phyloP scores from a whole-genome alignment of 495 filamentous ascomycete genomes.

The Cercophora samala region DNA sequence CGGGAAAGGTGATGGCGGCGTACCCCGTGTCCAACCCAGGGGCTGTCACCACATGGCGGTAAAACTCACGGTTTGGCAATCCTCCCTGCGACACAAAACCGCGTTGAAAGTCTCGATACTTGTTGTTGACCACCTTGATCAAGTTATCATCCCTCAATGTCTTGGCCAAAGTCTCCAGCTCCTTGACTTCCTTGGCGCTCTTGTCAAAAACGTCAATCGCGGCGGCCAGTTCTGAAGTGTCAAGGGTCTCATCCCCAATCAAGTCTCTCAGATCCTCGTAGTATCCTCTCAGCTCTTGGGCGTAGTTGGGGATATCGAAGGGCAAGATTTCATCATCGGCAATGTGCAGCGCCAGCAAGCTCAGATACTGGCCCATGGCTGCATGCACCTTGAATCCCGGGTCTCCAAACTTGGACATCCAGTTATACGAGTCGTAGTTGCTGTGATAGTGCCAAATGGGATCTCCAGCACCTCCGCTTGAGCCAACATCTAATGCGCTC shows the following conservation, averaged over 20 bases:
- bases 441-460: slow-evolving; percentile 68
- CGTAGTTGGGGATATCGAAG: slow-evolving; percentile 69
- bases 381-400: slow-evolving; percentile 73
- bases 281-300: slow-evolving; percentile 56
- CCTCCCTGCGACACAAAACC: slow-evolving; percentile 73
- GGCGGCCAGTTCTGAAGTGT: slow-evolving; percentile 41
- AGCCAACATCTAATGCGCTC: slow-evolving; percentile 75
- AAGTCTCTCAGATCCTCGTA: slow-evolving; percentile 58
- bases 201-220: slow-evolving; percentile 11
- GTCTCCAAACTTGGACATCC: slow-evolving; percentile 75
- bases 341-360: slow-evolving; percentile 70
- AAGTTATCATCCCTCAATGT: slow-evolving; percentile 59
- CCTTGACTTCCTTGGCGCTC: slow-evolving; percentile 3
- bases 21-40: slow-evolving; percentile 50
- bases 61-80: slow-evolving; percentile 75
- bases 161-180: slow-evolving; percentile 49
- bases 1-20: slow-evolving; percentile 62
- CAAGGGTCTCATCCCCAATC: slow-evolving; percentile 53
- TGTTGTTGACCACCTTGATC: slow-evolving; percentile 58
- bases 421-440: slow-evolving; percentile 82
- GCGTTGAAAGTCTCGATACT: slow-evolving; percentile 70
- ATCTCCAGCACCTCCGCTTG: slow-evolving; percentile 48
- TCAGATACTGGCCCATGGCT: slow-evolving; percentile 67
- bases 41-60: slow-evolving; percentile 79
- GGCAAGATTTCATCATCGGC: slow-evolving; percentile 71